These are phyloP conservation scores for Sanghuangporus sanghuang DNA, from an alignment of 1,284 basidiomycete genomes.

Conservation along the genomic window DNA sequence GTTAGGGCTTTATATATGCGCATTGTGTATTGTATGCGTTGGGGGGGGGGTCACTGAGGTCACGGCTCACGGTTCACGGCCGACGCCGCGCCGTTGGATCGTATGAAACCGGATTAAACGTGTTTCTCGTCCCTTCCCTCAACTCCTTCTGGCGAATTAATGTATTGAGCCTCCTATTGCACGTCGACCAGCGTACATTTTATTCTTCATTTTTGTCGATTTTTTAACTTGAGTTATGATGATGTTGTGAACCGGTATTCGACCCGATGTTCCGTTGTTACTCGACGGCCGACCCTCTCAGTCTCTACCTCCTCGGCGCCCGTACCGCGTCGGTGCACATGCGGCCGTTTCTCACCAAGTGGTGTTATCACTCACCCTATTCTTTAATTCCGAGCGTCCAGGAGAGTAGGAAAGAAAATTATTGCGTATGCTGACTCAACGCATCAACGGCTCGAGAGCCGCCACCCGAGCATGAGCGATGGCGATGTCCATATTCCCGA, in stretches of 20 bases:
- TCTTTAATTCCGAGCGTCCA: too few relatives aligned
- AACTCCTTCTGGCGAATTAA: neutral
- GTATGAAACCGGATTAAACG: neutral
- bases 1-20: neutral
- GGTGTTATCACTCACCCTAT: neutral
- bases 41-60: neutral
- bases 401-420: too few relatives aligned
- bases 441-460: neutral
- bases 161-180: neutral
- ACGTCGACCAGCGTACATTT: neutral
- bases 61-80: slow-evolving; percentile 1
- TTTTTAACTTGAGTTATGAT: neutral
- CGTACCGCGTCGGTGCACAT: neutral
- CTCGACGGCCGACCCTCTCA: neutral
- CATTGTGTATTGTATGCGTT: neutral
- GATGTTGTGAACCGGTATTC: neutral
- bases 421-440: neutral
- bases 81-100: slow-evolving; percentile 4
- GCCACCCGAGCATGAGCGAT: neutral
- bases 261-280: neutral
- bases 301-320: neutral
- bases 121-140: neutral
- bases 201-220: neutral
- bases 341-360: neutral
- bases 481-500: neutral